phyloP scores from a whole-genome alignment of 1,284 basidiomycete genomes.

The Pseudozyma pruni region DNA sequence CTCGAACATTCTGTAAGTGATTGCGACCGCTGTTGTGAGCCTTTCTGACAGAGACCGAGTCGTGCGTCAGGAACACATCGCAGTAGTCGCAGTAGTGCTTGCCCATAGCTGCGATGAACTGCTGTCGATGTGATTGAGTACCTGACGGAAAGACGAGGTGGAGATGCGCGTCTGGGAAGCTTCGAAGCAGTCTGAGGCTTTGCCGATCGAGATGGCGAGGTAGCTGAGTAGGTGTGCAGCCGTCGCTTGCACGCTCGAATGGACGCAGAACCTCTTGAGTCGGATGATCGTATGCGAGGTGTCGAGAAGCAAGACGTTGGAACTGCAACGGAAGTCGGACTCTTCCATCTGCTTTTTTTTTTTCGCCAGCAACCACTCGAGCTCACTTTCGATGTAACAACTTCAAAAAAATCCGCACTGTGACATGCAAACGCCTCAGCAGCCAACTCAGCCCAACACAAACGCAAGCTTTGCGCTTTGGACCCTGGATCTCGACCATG shows the following conservation, averaged over 20 bases:
- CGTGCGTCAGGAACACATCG: constrained; percentile 66
- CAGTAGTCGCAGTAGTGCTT: constrained; percentile 67
- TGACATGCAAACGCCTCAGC: not conserved
- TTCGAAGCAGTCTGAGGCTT: too few relatives aligned
- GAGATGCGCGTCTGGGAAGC: not conserved
- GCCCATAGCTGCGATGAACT: constrained; percentile 51
- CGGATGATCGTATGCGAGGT: not conserved
- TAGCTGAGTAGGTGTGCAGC: too few relatives aligned
- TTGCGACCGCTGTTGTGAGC: constrained; percentile 97
- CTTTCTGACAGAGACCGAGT: constrained; percentile 78
- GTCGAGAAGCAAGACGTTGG: not conserved
- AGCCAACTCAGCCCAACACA: constrained; percentile 4
- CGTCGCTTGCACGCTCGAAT: too few relatives aligned
- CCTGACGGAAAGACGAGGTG: not conserved
- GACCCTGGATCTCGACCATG: not conserved
- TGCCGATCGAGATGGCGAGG: too few relatives aligned
- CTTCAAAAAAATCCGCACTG: not conserved
- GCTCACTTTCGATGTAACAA: constrained; percentile 2
- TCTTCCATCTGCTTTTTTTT: too few relatives aligned
- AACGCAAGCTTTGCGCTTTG: not conserved
- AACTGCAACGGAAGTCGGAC: constrained; percentile 13
- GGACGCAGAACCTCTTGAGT: not conserved
- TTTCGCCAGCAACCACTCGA: not conserved
- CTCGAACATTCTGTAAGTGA: constrained; percentile 93
- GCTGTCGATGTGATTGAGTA: too few relatives aligned